phyloP scores from a whole-genome alignment of 108 stramenopile genomes.

The Cyclotella cryptica region DNA sequence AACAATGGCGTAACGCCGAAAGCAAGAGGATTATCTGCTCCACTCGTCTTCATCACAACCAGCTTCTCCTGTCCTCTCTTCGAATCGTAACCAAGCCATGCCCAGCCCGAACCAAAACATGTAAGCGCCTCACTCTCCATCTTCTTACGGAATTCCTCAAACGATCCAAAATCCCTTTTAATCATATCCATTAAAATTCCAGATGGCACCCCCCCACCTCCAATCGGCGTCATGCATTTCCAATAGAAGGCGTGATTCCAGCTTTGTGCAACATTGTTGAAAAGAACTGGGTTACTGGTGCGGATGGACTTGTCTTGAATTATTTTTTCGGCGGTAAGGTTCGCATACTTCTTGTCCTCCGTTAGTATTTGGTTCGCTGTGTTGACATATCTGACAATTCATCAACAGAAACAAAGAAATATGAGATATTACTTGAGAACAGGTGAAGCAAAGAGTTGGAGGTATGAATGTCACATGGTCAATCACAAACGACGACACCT shows the following conservation, averaged over 20 bases:
- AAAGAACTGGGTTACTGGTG: constrained; percentile 46
- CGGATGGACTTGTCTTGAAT: constrained; percentile 27
- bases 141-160: constrained; percentile 40
- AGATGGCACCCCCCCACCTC: constrained; percentile 66
- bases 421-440: too few species aligned
- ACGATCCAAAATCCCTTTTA: constrained; percentile 49
- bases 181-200: constrained; percentile 52
- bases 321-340: constrained; percentile 45
- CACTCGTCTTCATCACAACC: constrained; percentile 48
- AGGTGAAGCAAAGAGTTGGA: background rate
- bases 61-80: constrained; percentile 38
- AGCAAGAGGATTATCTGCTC: constrained; percentile 53
- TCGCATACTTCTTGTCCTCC: constrained; percentile 31
- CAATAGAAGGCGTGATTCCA: constrained; percentile 86
- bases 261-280: constrained; percentile 74
- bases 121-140: constrained; percentile 40
- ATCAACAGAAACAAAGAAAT: background rate
- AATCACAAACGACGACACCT: too few species aligned
- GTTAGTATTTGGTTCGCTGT: constrained; percentile 47
- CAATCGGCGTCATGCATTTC: constrained; percentile 62
- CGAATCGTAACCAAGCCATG: constrained; percentile 84
- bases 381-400: constrained; percentile 37
- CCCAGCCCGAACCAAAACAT: constrained; percentile 84
- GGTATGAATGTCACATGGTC: too few species aligned
- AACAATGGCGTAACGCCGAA: constrained; percentile 79